phyloP scores from a whole-genome alignment of 768 basidiomycete genomes.

The Lentinula sp. region DNA sequence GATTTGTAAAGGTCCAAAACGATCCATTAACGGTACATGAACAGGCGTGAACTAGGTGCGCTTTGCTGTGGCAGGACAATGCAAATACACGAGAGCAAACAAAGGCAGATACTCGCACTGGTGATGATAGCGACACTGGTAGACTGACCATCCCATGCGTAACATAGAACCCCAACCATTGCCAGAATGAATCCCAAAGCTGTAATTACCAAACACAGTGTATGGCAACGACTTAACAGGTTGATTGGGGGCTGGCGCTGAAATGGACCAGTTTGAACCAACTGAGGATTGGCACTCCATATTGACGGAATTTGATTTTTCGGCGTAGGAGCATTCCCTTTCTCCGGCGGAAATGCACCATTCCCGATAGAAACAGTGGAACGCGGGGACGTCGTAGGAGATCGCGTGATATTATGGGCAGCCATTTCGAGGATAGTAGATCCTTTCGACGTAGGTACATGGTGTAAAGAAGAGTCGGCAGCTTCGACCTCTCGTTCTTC shows the following conservation, averaged over 20 bases:
- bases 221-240: constrained; percentile 43
- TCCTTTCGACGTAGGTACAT: background rate
- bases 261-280: constrained; percentile 48
- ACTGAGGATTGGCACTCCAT: constrained; percentile 40
- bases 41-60: background rate
- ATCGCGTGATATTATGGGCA: constrained; percentile 1
- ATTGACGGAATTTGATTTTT: constrained; percentile 12
- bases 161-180: constrained; percentile 43
- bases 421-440: constrained; percentile 4
- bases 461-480: background rate
- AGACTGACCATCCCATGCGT: constrained; percentile 44
- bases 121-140: constrained; percentile 38
- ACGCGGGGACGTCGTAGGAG: constrained; percentile 9
- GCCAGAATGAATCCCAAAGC: constrained; percentile 44
- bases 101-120: constrained; percentile 30
- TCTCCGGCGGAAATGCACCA: background rate
- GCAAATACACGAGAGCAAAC: constrained; percentile 16
- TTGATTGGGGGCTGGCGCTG: constrained; percentile 31
- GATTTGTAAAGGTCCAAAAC: background rate
- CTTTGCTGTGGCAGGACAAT: constrained; percentile 11
- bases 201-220: constrained; percentile 41
- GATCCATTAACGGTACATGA: background rate
- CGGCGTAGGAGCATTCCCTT: constrained; percentile 10
- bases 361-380: background rate
- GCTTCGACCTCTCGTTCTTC: constrained; percentile 36